These are phyloP conservation scores for Discostella stelligera DNA, from an alignment of 352 stramenopile species.

Conservation along the genomic window DNA sequence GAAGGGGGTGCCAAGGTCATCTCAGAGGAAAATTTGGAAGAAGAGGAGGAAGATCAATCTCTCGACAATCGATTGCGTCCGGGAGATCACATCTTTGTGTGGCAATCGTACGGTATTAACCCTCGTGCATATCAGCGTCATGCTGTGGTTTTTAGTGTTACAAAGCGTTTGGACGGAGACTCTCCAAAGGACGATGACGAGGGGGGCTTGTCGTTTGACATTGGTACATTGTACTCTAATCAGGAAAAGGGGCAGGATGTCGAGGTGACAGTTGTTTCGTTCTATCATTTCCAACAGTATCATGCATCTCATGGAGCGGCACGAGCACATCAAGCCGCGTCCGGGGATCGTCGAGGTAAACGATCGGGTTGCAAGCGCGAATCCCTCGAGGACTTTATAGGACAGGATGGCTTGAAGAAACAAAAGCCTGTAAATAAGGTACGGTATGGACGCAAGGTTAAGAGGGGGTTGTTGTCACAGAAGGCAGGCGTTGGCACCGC, in stretches of 20 bases:
- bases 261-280: conserved; percentile 51
- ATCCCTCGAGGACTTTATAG: conserved; percentile 35
- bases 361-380: conserved; percentile 30
- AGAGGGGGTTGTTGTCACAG: conserved; percentile 38
- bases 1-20: neutral
- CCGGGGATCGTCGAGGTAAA: conserved; percentile 25
- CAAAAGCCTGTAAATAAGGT: conserved; percentile 51
- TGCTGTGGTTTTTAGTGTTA: conserved; percentile 46
- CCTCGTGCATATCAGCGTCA: conserved; percentile 51
- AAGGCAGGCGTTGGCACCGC: conserved; percentile 44
- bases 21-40: conserved; percentile 17
- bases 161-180: conserved; percentile 1
- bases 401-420: conserved; percentile 24
- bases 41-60: conserved; percentile 26
- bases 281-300: conserved; percentile 53
- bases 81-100: conserved; percentile 59
- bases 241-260: conserved; percentile 29
- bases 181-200: conserved; percentile 4
- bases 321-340: conserved; percentile 3
- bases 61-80: conserved; percentile 48
- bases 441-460: conserved; percentile 48
- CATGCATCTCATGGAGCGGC: conserved; percentile 16
- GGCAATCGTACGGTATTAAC: conserved; percentile 52
- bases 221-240: conserved; percentile 20
- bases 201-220: conserved; percentile 15